phyloP scores from a whole-genome alignment of 495 filamentous ascomycete species.

The Aspergillus bertholletiae region DNA sequence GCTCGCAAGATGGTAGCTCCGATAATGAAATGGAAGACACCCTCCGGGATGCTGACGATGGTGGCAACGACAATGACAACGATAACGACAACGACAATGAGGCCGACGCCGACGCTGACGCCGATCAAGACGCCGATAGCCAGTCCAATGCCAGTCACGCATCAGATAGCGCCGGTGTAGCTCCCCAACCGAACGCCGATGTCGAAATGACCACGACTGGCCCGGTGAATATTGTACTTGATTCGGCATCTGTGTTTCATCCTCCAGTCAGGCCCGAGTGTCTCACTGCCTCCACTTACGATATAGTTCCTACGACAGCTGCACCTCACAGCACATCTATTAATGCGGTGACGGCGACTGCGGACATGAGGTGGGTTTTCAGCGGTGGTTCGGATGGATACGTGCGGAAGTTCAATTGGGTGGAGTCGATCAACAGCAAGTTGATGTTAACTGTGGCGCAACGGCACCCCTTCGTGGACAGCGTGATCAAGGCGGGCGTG shows the following conservation, averaged over 20 bases:
- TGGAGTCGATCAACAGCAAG: constrained; percentile 92
- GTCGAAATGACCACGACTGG: constrained; percentile 31
- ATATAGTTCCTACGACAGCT: constrained; percentile 95
- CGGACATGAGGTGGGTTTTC: constrained; percentile 94
- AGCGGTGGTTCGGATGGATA: constrained; percentile 93
- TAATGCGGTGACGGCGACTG: constrained; percentile 87
- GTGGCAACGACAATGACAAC: constrained; percentile 60
- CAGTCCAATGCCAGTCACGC: constrained; percentile 46
- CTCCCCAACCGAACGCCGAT: constrained; percentile 40
- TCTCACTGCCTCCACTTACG: constrained; percentile 79
- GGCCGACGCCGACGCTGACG: constrained; percentile 55
- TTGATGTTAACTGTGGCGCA: constrained; percentile 92
- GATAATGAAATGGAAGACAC: constrained; percentile 68
- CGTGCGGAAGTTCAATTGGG: constrained; percentile 92
- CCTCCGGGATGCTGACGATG: constrained; percentile 62
- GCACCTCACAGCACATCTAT: constrained; percentile 94
- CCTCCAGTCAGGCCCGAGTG: constrained; percentile 76
- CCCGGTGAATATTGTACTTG: constrained; percentile 28
- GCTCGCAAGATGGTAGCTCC: constrained; percentile 61
- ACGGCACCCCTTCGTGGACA: constrained; percentile 95
- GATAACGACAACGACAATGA: no score
- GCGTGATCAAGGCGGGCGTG: constrained; percentile 89
- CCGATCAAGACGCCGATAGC: constrained; percentile 58
- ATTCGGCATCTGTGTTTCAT: constrained; percentile 41
- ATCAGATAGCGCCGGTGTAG: constrained; percentile 36